Evolutionary conservation across 306 rosid species (phyloP).

Genomic region (Myrica gale): DNA sequence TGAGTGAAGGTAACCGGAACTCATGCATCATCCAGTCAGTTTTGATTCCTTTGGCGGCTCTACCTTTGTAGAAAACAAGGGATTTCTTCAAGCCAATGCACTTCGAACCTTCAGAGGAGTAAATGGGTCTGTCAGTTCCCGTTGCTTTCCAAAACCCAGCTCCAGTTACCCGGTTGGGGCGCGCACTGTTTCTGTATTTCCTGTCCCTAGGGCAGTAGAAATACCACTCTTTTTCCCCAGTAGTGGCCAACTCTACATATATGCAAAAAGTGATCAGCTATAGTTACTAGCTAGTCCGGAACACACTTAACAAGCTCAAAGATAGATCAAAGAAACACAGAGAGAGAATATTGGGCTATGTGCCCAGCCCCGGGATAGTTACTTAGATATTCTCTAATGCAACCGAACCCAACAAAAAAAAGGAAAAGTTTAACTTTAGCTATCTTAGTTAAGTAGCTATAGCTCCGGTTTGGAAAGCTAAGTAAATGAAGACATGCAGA

Average conservation of each 20-base stretch:
- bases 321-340: neutral
- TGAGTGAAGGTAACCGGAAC: slow-evolving; percentile 76
- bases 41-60: slow-evolving; percentile 86
- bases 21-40: slow-evolving; percentile 99
- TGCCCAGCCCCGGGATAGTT: too few relatives aligned
- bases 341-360: too few relatives aligned
- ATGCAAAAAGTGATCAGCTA: neutral
- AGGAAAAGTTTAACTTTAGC: too few relatives aligned
- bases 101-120: slow-evolving; percentile 77
- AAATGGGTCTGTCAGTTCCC: slow-evolving; percentile 83
- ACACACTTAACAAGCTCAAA: neutral
- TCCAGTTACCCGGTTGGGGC: slow-evolving; percentile 88
- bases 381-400: too few relatives aligned
- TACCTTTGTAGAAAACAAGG: slow-evolving; percentile 81
- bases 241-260: slow-evolving; percentile 64
- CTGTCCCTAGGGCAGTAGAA: slow-evolving; percentile 93
- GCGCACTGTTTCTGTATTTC: slow-evolving; percentile 86
- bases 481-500: neutral
- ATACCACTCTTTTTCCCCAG: slow-evolving; percentile 92
- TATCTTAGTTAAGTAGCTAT: neutral
- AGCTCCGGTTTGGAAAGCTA: neutral
- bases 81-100: slow-evolving; percentile 94
- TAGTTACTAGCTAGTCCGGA: neutral
- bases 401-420: too few relatives aligned
- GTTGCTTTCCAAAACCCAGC: slow-evolving; percentile 99